These are phyloP conservation scores for Yamadazyma oceani DNA, from an alignment of 1,139 yeast species.

Conservation along the genomic window DNA sequence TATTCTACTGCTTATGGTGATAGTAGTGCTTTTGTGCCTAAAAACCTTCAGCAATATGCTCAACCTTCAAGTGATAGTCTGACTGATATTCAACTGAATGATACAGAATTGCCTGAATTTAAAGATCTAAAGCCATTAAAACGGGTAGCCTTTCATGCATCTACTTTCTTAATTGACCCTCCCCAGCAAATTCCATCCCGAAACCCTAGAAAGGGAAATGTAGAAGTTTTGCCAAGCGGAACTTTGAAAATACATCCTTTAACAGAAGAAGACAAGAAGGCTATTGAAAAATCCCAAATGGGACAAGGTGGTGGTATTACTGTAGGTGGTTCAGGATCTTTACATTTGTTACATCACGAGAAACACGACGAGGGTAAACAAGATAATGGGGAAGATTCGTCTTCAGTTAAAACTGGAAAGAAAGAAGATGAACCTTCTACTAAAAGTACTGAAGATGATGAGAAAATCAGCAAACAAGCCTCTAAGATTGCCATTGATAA, in stretches of 20 bases:
- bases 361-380: conserved; percentile 20
- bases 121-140: conserved; percentile 46
- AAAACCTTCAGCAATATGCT: conserved; percentile 9
- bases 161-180: conserved; percentile 70
- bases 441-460: conserved; percentile 34
- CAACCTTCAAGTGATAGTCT: conserved; percentile 6
- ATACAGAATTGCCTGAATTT: conserved; percentile 22
- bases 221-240: conserved; percentile 63
- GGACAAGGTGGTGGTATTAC: conserved; percentile 71
- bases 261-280: conserved; percentile 56
- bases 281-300: conserved; percentile 43
- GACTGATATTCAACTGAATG: not conserved
- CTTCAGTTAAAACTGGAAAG: too few relatives aligned
- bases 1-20: conserved; percentile 1
- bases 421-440: conserved; percentile 6
- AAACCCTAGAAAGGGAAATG: conserved; percentile 68
- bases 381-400: too few relatives aligned
- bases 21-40: conserved; percentile 13
- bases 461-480: conserved; percentile 30
- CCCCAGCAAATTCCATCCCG: conserved; percentile 71
- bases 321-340: conserved; percentile 76
- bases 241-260: conserved; percentile 60
- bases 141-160: conserved; percentile 71
- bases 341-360: conserved; percentile 36
- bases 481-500: conserved; percentile 45